A percentile compares a stretch with the other conserved stretches of the same genome.
Evolutionary conservation across 345 rosid genomes (phyloP).

Genomic region (Bretschneidera sinensis): DNA sequence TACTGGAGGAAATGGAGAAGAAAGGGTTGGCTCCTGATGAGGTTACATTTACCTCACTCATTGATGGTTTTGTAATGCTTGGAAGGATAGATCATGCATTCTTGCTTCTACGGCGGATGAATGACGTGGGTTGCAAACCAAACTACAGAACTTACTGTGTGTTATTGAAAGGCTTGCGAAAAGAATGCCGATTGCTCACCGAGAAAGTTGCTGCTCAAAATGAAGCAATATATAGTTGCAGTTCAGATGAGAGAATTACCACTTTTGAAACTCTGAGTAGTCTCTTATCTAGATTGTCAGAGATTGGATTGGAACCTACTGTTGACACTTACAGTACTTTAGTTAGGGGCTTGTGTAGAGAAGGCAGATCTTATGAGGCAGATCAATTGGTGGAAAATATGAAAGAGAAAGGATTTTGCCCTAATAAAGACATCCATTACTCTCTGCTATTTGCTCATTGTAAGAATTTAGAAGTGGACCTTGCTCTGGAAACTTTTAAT

Average conservation of each 20-base stretch:
- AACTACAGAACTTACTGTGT: conserved; percentile 49
- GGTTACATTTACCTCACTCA: conserved; percentile 44
- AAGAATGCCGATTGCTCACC: conserved; percentile 32
- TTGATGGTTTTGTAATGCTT: conserved; percentile 50
- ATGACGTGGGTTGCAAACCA: conserved; percentile 43
- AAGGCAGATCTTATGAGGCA: conserved; percentile 42
- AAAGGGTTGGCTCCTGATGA: conserved; percentile 46
- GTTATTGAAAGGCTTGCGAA: conserved; percentile 49
- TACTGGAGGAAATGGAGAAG: conserved; percentile 46
- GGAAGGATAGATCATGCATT: conserved; percentile 56
- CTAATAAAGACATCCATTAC: conserved; percentile 30
- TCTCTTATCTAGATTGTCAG: conserved; percentile 46
- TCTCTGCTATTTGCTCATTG: conserved; percentile 43
- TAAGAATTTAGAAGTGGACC: conserved; percentile 43
- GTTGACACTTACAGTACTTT: conserved; percentile 34
- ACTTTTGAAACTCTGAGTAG: conserved; percentile 23
- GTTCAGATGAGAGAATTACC: conserved; percentile 23
- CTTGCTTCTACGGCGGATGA: conserved; percentile 37
- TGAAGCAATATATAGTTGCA: conserved; percentile 25
- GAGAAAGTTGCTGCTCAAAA: conserved; percentile 37
- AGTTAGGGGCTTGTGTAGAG: conserved; percentile 46
- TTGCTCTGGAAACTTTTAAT: conserved; percentile 36
- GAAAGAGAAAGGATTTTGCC: conserved; percentile 44
- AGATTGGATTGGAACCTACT: conserved; percentile 40
- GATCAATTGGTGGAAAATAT: conserved; percentile 40